These are phyloP conservation scores for Cucumis variabilis DNA, from an alignment of 331 rosid genomes.

Conservation along the genomic window DNA sequence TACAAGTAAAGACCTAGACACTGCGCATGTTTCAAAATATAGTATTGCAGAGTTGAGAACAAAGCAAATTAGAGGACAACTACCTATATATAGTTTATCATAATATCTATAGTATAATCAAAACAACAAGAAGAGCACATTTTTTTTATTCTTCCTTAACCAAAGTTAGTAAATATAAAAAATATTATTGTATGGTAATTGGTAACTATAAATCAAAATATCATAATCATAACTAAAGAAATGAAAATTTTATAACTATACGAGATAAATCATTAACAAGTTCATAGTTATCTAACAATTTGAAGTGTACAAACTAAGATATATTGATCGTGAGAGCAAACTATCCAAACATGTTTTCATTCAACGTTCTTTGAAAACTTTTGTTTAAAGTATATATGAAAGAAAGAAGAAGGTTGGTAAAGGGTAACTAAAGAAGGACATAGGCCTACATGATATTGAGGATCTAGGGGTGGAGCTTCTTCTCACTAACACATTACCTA, in stretches of 20 bases:
- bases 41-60: not conserved
- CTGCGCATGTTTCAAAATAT: not conserved
- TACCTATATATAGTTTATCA: not conserved
- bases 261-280: no score
- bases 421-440: not conserved
- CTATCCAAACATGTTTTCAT: not conserved
- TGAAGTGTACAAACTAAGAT: no score
- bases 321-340: not conserved
- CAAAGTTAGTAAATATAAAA: no score
- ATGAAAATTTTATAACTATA: no score
- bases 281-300: no score
- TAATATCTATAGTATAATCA: no score
- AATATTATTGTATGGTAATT: no score
- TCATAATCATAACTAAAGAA: no score
- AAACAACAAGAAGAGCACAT: no score
- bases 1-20: not conserved
- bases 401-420: not conserved
- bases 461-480: constrained; percentile 31
- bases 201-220: no score
- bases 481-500: constrained; percentile 30
- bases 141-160: no score
- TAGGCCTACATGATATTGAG: constrained; percentile 19
- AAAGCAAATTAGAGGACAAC: not conserved
- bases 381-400: not conserved
- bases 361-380: not conserved